Conservation (phyloP, 352 stramenopile species). For the Phytophthora pisi region DNA sequence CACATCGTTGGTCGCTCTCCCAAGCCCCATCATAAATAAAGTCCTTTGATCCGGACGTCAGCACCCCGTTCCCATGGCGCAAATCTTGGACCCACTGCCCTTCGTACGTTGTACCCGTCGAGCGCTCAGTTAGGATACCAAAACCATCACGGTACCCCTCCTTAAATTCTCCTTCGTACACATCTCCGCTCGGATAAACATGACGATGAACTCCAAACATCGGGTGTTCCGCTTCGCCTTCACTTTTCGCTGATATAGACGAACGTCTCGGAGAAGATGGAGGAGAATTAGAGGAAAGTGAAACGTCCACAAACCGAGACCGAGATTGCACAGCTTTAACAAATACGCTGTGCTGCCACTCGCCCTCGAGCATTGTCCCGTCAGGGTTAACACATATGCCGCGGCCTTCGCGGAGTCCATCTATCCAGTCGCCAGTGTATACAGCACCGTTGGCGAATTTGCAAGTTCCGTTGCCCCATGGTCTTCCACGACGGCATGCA, state of each 20-base stretch:
- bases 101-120: constrained; percentile 74
- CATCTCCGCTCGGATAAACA: constrained; percentile 70
- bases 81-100: constrained; percentile 67
- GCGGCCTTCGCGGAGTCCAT: constrained; percentile 80
- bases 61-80: constrained; percentile 65
- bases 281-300: constrained; percentile 34
- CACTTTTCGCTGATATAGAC: not conserved
- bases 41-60: constrained; percentile 74
- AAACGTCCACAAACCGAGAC: constrained; percentile 69
- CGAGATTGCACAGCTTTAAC: constrained; percentile 47
- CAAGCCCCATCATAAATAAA: constrained; percentile 88
- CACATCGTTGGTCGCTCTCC: constrained; percentile 57
- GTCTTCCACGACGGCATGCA: constrained; percentile 55
- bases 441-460: constrained; percentile 91
- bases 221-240: constrained; percentile 26
- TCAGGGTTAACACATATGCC: constrained; percentile 70
- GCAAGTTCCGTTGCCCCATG: constrained; percentile 84
- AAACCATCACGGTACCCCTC: constrained; percentile 53
- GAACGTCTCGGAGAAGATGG: constrained; percentile 7
- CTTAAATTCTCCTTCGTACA: constrained; percentile 75
- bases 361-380: constrained; percentile 68
- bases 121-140: constrained; percentile 64
- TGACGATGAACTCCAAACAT: constrained; percentile 44
- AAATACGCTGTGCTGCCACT: constrained; percentile 78
- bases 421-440: constrained; percentile 86